Evolutionary conservation across 2,329 filamentous ascomycete genomes (phyloP).

Genomic region (Beauveria sp.): DNA sequence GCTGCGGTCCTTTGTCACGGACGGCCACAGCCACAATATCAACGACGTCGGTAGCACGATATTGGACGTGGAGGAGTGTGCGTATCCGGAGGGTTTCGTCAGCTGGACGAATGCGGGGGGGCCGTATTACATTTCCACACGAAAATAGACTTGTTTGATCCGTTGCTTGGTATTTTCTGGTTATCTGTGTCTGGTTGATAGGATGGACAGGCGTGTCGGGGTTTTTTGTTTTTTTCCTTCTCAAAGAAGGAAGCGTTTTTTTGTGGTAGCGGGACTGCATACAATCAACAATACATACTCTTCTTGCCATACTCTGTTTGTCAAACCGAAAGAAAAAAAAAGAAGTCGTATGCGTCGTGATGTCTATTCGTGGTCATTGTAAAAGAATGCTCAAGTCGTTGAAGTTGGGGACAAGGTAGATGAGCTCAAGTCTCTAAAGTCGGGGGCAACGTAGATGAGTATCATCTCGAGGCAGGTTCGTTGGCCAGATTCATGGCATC

Average conservation of each 20-base stretch:
- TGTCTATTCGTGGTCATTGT: neutral
- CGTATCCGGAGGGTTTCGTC: constrained; percentile 63
- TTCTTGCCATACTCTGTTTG: neutral
- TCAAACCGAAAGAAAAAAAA: neutral
- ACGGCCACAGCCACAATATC: constrained; percentile 69
- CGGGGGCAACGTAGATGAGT: neutral
- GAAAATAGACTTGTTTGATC: constrained; percentile 42
- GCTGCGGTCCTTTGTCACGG: constrained; percentile 82
- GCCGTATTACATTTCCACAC: constrained; percentile 80
- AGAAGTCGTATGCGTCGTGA: neutral
- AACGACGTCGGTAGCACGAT: constrained; percentile 75
- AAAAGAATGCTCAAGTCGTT: neutral
- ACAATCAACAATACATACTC: constrained; percentile 7
- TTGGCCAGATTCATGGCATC: constrained; percentile 73
- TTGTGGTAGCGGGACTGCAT: constrained; percentile 11
- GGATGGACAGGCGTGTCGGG: constrained; percentile 13
- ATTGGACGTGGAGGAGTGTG: constrained; percentile 62
- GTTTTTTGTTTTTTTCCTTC: neutral
- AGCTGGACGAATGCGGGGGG: constrained; percentile 87
- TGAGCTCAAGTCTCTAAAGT: neutral
- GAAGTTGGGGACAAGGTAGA: neutral
- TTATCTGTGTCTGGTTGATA: neutral
- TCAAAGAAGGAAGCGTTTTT: neutral
- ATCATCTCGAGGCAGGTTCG: constrained; percentile 28
- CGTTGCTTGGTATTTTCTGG: neutral